Evolutionary conservation across 139 green algal genomes (phyloP).

Genomic region (Chlorella ohadii): DNA sequence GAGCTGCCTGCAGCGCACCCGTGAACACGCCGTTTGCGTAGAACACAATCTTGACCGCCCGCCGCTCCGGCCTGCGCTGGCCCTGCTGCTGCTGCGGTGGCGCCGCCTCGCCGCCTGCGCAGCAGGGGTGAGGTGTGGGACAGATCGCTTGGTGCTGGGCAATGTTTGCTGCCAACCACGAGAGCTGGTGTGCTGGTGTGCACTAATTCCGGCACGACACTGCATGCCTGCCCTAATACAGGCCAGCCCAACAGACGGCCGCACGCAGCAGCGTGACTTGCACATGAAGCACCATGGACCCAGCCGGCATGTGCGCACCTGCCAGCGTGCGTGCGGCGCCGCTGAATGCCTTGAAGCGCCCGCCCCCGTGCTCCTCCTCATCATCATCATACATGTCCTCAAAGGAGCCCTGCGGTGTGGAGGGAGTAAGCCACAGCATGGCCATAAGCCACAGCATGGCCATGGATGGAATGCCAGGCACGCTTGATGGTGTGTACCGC

Average conservation of each 20-base stretch:
- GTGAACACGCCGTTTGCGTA: constrained; percentile 88
- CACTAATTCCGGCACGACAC: too few species aligned
- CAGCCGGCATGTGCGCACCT: constrained; percentile 36
- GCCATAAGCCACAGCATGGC: too few species aligned
- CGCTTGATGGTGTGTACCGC: too few species aligned
- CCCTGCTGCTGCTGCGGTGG: constrained; percentile 41
- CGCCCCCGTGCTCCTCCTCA: background rate
- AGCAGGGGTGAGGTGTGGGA: background rate
- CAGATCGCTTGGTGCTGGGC: too few species aligned
- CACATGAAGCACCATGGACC: background rate
- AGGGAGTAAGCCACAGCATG: too few species aligned
- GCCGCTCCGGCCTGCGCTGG: background rate
- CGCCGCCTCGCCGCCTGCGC: constrained; percentile 10
- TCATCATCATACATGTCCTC: constrained; percentile 67
- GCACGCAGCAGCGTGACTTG: too few species aligned
- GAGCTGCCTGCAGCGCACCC: constrained; percentile 3
- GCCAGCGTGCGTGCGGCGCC: constrained; percentile 73
- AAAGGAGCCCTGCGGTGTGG: constrained; percentile 59
- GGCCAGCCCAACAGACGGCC: too few species aligned
- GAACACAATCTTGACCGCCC: constrained; percentile 79
- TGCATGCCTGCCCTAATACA: too few species aligned
- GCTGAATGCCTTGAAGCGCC: constrained; percentile 53
- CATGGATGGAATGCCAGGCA: too few species aligned
- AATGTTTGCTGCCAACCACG: too few species aligned
- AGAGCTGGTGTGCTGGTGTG: too few species aligned